Evolutionary conservation across 2,329 filamentous ascomycete species (phyloP).

Genomic region (Capronia coronata): DNA sequence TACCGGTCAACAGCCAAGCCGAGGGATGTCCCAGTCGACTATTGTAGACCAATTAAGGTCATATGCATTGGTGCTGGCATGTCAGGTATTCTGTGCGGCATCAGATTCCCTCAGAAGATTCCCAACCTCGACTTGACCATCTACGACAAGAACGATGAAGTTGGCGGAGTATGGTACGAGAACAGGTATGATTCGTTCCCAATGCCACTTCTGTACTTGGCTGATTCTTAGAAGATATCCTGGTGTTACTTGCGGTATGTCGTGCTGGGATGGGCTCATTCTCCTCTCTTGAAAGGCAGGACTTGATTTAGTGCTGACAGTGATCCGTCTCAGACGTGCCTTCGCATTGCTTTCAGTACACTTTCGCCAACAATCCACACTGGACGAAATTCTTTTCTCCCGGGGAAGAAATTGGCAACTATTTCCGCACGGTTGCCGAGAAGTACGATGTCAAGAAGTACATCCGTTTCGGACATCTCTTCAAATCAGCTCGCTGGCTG

Average conservation of each 20-base stretch:
- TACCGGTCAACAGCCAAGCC: background rate
- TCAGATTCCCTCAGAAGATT: conserved; percentile 26
- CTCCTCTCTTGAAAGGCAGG: no score
- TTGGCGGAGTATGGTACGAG: conserved; percentile 31
- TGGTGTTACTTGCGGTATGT: background rate
- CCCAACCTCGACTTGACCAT: conserved; percentile 24
- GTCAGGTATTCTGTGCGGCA: conserved; percentile 36
- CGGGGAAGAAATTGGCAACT: conserved; percentile 17
- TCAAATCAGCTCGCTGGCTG: conserved; percentile 17
- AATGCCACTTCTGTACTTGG: background rate
- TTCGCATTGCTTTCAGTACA: background rate
- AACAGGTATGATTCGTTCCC: conserved; percentile 27
- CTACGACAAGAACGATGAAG: conserved; percentile 29
- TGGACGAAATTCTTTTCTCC: background rate
- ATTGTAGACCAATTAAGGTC: conserved; percentile 5
- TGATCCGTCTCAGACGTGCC: background rate
- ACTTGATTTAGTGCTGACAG: no score
- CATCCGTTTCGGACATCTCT: conserved; percentile 19
- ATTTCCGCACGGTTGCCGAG: conserved; percentile 10
- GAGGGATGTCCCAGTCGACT: background rate
- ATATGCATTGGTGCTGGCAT: conserved; percentile 36
- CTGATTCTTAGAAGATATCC: background rate
- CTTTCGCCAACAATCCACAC: background rate
- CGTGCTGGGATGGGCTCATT: no score
- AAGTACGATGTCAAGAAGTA: conserved; percentile 24